Evolutionary conservation across 495 filamentous ascomycete genomes (phyloP).

Genomic region (Neurospora hispaniola): DNA sequence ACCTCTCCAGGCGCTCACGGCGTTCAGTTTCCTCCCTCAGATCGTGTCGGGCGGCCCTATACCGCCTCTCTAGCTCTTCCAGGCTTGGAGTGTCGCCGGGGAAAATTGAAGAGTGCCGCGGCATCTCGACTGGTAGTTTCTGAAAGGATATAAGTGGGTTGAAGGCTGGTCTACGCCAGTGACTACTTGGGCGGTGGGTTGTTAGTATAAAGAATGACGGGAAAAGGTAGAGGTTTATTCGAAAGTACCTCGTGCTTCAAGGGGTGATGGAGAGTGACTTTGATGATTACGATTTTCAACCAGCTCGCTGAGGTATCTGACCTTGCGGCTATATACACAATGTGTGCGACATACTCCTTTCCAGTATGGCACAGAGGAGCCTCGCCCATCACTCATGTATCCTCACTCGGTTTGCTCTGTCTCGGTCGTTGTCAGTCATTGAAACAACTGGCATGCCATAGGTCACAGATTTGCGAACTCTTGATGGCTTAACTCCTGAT

Average conservation of each 20-base stretch:
- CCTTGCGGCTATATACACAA: not conserved
- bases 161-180: not conserved
- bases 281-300: not conserved
- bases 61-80: not conserved
- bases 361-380: not conserved
- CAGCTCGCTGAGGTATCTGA: not conserved
- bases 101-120: not conserved
- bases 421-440: not conserved
- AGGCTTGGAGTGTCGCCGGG: not conserved
- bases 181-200: not conserved
- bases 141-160: not conserved
- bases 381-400: not conserved
- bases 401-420: not conserved
- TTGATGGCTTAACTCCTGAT: not conserved
- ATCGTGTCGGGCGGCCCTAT: not conserved
- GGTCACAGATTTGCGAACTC: not conserved
- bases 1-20: not conserved
- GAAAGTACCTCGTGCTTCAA: not conserved
- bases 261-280: not conserved
- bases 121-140: not conserved
- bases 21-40: not conserved
- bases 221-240: not conserved
- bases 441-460: not conserved
- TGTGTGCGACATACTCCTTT: not conserved
- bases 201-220: not conserved